Evolutionary conservation across 176 grass and related monocot species (phyloP).

Genomic region (Sorghum bicolor): Sorghum_bicolor_NCBIv3 NC_012879.2:7290501-7291000

Average conservation of each 20-base stretch:
- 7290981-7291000: slow-evolving; percentile 3
- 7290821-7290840: background rate
- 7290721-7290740: background rate
- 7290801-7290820: background rate
- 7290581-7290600: background rate
- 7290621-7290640: background rate
- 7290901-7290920: background rate
- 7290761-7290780: background rate
- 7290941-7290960: background rate
- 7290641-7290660: background rate
- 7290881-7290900: background rate
- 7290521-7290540: background rate
- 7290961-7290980: background rate
- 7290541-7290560: background rate
- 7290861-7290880: background rate
- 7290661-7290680: background rate
- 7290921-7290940: background rate
- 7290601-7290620: background rate
- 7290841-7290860: background rate
- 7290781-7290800: background rate
- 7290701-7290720: background rate
- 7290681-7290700: background rate
- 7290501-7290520: background rate
- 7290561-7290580: background rate
- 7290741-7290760: background rate